A percentile compares a stretch with the other conserved stretches of the same genome.
Evolutionary conservation across 495 filamentous ascomycete genomes (phyloP).

Genomic region (Neurospora tetraspora): DNA sequence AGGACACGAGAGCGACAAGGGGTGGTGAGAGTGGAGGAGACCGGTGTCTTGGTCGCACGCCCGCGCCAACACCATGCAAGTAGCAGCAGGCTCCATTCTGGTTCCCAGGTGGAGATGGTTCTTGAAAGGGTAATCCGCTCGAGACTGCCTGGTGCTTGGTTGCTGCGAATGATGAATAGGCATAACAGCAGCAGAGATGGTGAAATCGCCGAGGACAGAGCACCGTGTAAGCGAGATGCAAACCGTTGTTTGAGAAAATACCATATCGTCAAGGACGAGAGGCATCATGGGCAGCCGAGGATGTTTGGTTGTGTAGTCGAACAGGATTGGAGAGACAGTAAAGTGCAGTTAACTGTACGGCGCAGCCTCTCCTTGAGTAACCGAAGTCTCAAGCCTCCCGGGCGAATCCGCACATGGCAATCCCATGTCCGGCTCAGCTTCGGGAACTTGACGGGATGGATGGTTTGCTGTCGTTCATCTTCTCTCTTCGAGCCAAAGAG

Average conservation of each 20-base stretch:
- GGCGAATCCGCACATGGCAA: background rate
- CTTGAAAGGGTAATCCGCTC: background rate
- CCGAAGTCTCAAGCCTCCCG: background rate
- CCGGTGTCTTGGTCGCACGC: background rate
- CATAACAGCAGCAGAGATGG: background rate
- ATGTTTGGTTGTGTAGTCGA: background rate
- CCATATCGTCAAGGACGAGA: background rate
- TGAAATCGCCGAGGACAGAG: background rate
- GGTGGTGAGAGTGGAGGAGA: conserved; percentile 7
- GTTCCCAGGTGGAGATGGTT: background rate
- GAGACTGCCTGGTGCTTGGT: background rate
- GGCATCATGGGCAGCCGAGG: background rate
- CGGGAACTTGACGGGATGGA: background rate
- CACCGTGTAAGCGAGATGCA: background rate
- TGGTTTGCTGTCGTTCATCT: background rate
- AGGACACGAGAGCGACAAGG: conserved; percentile 12
- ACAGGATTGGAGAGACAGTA: background rate
- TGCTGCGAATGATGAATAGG: background rate
- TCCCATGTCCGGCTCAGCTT: background rate
- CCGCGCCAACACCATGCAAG: background rate
- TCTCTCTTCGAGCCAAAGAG: background rate
- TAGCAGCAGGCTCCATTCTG: background rate
- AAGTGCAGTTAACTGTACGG: background rate
- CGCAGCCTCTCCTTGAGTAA: background rate
- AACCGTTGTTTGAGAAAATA: background rate